Conservation (phyloP, 2,329 filamentous ascomycete genomes). For the Arthroderma uncinatum region DNA sequence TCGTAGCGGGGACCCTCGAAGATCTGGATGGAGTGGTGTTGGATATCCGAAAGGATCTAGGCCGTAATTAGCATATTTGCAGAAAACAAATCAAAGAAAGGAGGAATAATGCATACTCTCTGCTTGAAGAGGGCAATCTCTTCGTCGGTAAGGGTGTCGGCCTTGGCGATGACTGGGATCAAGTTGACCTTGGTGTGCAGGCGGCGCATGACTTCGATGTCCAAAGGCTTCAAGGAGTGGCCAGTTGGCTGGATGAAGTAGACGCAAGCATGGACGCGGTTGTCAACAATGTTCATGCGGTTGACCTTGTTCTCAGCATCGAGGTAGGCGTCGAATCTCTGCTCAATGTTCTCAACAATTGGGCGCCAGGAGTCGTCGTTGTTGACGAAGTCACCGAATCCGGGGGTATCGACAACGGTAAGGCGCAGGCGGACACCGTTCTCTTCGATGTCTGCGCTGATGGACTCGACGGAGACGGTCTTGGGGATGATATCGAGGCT, state of each 20-base stretch:
- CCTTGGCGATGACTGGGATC: conserved; percentile 97
- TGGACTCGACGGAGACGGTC: conserved; percentile 89
- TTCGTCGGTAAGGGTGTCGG: conserved; percentile 94
- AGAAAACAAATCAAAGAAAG: not conserved
- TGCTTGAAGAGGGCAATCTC: conserved; percentile 92
- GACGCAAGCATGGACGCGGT: conserved; percentile 95
- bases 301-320: conserved; percentile 99
- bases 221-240: conserved; percentile 93
- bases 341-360: conserved; percentile 98
- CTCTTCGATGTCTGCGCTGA: conserved; percentile 95
- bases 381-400: conserved; percentile 99
- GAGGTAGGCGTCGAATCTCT: conserved; percentile 94
- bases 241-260: conserved; percentile 99
- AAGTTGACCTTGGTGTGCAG: conserved; percentile 99
- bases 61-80: not conserved
- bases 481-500: conserved; percentile 98
- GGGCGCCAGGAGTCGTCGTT: conserved; percentile 99
- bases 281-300: conserved; percentile 99
- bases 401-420: conserved; percentile 94
- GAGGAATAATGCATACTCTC: conserved; percentile 53
- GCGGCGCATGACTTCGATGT: conserved; percentile 98
- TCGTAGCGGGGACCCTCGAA: conserved; percentile 98
- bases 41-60: conserved; percentile 92
- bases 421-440: conserved; percentile 91
- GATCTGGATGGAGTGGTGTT: conserved; percentile 95